Percentiles rank a stretch among this genome's conserved stretches.
Conservation (phyloP, 805 yeast species). For the Metschnikowia henanensis region DNA sequence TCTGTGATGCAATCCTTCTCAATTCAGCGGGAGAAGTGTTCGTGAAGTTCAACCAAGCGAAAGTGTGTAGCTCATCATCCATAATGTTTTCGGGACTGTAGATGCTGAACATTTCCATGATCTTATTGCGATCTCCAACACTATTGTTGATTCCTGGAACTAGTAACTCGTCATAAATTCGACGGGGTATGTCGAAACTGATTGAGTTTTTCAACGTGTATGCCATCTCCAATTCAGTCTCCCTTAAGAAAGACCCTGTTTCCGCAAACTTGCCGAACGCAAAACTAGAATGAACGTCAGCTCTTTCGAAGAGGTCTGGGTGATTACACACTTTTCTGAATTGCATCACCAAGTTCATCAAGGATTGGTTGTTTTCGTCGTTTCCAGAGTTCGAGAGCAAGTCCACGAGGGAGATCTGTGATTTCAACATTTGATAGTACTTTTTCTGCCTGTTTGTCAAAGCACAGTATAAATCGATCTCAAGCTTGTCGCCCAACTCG, state of each 20-base stretch:
- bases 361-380: slow-evolving; percentile 87
- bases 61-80: slow-evolving; percentile 32
- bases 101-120: slow-evolving; percentile 52
- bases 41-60: slow-evolving; percentile 53
- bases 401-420: slow-evolving; percentile 94
- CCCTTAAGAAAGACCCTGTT: slow-evolving; percentile 71
- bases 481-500: slow-evolving; percentile 86
- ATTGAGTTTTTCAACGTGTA: slow-evolving; percentile 71
- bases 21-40: slow-evolving; percentile 54
- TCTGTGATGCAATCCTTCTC: slow-evolving; percentile 40
- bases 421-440: slow-evolving; percentile 91
- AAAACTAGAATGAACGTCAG: slow-evolving; percentile 87
- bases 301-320: slow-evolving; percentile 97
- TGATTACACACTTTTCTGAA: slow-evolving; percentile 95
- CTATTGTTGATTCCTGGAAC: slow-evolving; percentile 54
- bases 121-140: slow-evolving; percentile 35
- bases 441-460: slow-evolving; percentile 94
- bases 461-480: slow-evolving; percentile 84
- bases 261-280: slow-evolving; percentile 73
- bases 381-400: slow-evolving; percentile 86
- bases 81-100: slow-evolving; percentile 56
- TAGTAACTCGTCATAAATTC: slow-evolving; percentile 68
- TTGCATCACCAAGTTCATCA: slow-evolving; percentile 95
- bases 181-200: slow-evolving; percentile 59
- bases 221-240: slow-evolving; percentile 56